phyloP scores from a whole-genome alignment of 2,329 filamentous ascomycete genomes.

The Rachicladosporium sp. region DNA sequence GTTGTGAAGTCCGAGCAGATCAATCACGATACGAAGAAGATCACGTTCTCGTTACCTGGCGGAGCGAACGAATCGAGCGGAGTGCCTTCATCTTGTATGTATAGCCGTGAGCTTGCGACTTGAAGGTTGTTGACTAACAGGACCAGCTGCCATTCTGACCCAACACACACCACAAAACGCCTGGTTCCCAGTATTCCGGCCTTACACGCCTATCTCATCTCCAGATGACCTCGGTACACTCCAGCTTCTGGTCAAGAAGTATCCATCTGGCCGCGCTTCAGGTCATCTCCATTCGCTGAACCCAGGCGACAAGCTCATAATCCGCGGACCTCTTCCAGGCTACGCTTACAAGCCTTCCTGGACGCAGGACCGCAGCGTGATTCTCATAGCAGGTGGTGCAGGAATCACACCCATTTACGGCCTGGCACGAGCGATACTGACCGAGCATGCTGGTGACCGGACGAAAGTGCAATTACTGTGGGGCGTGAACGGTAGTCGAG shows the following conservation, averaged over 20 bases:
- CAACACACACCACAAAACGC: constrained; percentile 45
- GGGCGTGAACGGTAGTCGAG: constrained; percentile 52
- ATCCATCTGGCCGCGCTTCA: constrained; percentile 53
- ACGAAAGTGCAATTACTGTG: constrained; percentile 54
- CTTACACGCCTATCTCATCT: constrained; percentile 53
- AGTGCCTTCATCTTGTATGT: constrained; percentile 17
- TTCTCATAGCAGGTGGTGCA: constrained; percentile 57
- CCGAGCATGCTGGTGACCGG: constrained; percentile 48
- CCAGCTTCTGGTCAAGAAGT: constrained; percentile 56
- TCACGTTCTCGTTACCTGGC: constrained; percentile 21
- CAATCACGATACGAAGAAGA: constrained; percentile 22
- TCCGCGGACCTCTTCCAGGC: constrained; percentile 40
- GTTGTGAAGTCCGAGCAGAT: constrained; percentile 20
- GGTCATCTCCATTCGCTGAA: constrained; percentile 52
- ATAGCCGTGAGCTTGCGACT: not conserved
- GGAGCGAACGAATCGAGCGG: constrained; percentile 18
- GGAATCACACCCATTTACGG: constrained; percentile 57
- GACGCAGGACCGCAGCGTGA: constrained; percentile 28
- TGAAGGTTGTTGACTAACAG: too few species aligned
- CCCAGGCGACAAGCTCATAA: constrained; percentile 49
- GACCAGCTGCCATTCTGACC: constrained; percentile 46
- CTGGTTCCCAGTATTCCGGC: constrained; percentile 48
- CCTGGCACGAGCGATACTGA: constrained; percentile 19
- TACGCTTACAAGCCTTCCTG: constrained; percentile 17
- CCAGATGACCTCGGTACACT: constrained; percentile 46